These are phyloP conservation scores for Ganoderma multipileum DNA, from an alignment of 1,284 basidiomycete genomes.

Conservation along the genomic window DNA sequence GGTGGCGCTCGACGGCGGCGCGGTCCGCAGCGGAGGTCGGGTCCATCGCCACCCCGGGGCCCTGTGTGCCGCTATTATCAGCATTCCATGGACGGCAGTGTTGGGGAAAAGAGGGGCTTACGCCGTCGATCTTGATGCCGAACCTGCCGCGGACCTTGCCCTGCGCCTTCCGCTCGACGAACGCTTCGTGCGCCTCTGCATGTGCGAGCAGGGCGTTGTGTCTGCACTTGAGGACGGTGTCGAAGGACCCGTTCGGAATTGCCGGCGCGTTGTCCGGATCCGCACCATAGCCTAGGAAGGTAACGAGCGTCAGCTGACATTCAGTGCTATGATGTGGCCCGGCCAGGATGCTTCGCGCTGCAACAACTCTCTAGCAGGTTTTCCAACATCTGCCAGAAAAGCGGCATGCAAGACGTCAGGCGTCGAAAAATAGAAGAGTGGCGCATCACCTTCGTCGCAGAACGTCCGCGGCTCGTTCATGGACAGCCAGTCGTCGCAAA, in stretches of 20 bases:
- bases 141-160: slow-evolving; percentile 4
- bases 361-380: too few species aligned
- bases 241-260: neutral
- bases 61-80: neutral
- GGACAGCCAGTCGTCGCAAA: slow-evolving; percentile 6
- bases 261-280: neutral
- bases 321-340: too few species aligned
- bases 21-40: neutral
- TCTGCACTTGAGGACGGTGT: slow-evolving; percentile 1
- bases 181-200: neutral
- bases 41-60: slow-evolving; percentile 1
- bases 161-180: slow-evolving; percentile 4
- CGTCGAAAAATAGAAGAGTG: neutral
- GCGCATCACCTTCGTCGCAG: neutral
- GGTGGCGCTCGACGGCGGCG: neutral
- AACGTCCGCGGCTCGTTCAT: slow-evolving; percentile 6
- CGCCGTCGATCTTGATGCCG: slow-evolving; percentile 8
- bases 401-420: neutral
- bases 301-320: neutral
- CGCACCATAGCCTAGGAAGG: neutral
- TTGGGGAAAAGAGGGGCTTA: neutral
- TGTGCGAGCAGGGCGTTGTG: slow-evolving; percentile 6
- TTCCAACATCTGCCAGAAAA: neutral
- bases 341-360: too few species aligned
- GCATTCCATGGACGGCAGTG: neutral